These are phyloP conservation scores for Clonostachys byssicola DNA, from an alignment of 2,329 filamentous ascomycete genomes.

Conservation along the genomic window DNA sequence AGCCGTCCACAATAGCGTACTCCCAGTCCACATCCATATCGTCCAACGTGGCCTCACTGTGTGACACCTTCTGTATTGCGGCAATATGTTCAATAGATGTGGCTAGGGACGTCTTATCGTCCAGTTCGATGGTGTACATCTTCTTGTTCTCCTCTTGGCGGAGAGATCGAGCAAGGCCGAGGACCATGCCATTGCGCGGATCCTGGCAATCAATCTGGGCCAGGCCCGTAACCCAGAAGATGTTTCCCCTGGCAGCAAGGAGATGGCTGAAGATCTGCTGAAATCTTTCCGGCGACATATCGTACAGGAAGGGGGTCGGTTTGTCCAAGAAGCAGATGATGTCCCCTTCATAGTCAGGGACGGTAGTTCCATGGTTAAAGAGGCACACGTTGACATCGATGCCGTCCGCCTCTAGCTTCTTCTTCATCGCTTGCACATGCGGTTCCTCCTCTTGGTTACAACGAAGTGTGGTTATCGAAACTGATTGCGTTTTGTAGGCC, in stretches of 20 bases:
- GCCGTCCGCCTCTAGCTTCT: too few relatives aligned
- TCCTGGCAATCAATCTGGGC: background rate
- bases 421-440: too few relatives aligned
- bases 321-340: conserved; percentile 1
- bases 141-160: background rate
- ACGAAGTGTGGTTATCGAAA: too few relatives aligned
- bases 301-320: conserved; percentile 1
- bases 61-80: too few relatives aligned
- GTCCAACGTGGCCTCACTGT: background rate
- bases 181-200: background rate
- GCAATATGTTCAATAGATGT: too few relatives aligned
- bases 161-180: background rate
- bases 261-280: background rate
- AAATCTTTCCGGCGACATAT: background rate
- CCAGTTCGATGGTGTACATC: background rate
- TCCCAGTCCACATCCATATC: background rate
- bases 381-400: too few relatives aligned
- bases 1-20: background rate
- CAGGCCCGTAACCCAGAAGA: background rate
- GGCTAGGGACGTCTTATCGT: background rate
- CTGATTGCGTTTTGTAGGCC: background rate
- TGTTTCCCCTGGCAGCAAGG: background rate
- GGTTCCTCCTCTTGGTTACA: too few relatives aligned
- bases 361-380: background rate
- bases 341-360: background rate